These are phyloP conservation scores for Niebla homalea DNA, from an alignment of 495 filamentous ascomycete genomes.

Conservation along the genomic window DNA sequence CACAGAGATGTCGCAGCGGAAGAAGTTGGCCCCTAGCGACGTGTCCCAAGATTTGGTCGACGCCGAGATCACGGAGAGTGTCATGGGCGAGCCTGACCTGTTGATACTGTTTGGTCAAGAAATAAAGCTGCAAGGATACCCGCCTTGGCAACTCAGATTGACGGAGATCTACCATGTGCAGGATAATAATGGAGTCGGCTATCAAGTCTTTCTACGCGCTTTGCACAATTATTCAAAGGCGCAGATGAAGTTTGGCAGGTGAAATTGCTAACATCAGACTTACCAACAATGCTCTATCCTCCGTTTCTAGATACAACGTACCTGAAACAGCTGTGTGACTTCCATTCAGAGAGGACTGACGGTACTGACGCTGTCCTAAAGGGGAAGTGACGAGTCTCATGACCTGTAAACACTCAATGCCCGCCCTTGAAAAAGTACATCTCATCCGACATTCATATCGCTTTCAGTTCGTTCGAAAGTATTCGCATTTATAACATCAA, in stretches of 20 bases:
- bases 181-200: constrained; percentile 52
- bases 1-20: constrained; percentile 83
- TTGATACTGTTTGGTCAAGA: constrained; percentile 72
- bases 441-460: no score
- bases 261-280: neutral
- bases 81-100: constrained; percentile 77
- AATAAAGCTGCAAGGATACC: constrained; percentile 78
- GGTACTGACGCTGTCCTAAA: neutral
- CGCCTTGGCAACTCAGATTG: constrained; percentile 87
- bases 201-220: constrained; percentile 80
- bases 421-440: no score
- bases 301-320: neutral
- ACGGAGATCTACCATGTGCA: constrained; percentile 76
- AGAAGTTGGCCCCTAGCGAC: constrained; percentile 63
- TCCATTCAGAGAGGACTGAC: neutral
- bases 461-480: no score
- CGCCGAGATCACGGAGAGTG: constrained; percentile 60
- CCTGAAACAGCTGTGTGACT: no score
- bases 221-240: constrained; percentile 75
- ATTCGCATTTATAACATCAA: no score
- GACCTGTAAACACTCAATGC: no score
- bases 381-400: no score
- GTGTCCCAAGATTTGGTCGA: constrained; percentile 82
- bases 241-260: constrained; percentile 81
- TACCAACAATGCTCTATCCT: neutral